Percentiles rank a stretch among this genome's conserved stretches.
phyloP scores from a whole-genome alignment of 345 rosid genomes.

The Capsella bursapastoris region DNA sequence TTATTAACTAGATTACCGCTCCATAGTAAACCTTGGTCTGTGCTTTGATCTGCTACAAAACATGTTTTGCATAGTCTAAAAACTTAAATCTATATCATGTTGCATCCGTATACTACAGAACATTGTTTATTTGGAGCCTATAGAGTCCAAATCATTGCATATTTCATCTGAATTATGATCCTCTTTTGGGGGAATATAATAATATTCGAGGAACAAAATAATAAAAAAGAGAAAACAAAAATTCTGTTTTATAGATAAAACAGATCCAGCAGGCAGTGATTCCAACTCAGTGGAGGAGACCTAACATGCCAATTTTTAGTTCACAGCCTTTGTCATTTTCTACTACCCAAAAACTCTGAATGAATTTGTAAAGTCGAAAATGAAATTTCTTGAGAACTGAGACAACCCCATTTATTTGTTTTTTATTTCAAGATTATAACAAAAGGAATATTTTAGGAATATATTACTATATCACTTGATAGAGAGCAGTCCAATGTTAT shows the following conservation, averaged over 20 bases:
- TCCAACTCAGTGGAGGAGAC: slow-evolving; percentile 19
- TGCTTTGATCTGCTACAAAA: neutral
- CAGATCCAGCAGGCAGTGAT: slow-evolving; percentile 17
- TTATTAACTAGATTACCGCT: neutral
- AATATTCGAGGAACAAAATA: neutral
- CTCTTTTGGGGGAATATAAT: neutral
- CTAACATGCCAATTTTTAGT: slow-evolving; percentile 15
- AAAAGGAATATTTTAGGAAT: slow-evolving; percentile 9
- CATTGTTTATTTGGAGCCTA: neutral
- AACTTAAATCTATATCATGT: neutral
- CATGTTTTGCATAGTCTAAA: neutral
- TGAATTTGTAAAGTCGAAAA: slow-evolving; percentile 25
- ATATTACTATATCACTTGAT: too few relatives aligned
- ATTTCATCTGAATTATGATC: slow-evolving; percentile 1
- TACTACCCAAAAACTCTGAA: slow-evolving; percentile 21
- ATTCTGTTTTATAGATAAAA: neutral
- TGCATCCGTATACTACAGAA: neutral
- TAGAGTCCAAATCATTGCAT: slow-evolving; percentile 13
- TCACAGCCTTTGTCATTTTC: slow-evolving; percentile 34
- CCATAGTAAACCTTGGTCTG: neutral
- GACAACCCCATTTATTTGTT: neutral
- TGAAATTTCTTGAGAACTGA: slow-evolving; percentile 19
- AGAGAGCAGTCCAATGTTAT: neutral
- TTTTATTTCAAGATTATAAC: neutral
- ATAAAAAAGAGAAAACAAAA: neutral